Evolutionary conservation across 352 stramenopile species (phyloP), one percentile per base, ranked within the genome.

Genomic region (Phytophthora crassamura): DNA sequence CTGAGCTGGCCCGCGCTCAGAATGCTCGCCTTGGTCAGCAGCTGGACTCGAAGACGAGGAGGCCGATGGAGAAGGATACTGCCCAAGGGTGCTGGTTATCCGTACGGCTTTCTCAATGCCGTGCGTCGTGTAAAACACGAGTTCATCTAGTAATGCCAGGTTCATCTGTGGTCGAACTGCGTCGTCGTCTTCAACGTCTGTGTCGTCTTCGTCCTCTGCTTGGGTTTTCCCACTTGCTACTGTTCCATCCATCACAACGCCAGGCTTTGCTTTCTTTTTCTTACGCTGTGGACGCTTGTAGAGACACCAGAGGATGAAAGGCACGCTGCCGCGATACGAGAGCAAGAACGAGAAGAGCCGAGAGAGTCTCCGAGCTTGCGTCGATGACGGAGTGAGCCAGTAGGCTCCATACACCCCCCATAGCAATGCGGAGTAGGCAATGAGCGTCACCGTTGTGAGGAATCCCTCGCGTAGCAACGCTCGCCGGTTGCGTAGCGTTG

Each of bases 81-180:
- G 64, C 18, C 67, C 61, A 2, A 69, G 30, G 7, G 67, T 69
- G 47, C 50, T 56, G 18, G 54, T 66, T 50, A 79, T 78, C 5
- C 71, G 67, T 1, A 90, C 72, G 6, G 86, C 79, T 28, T 77
- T 74, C 1, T 75, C 75, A 62, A 95, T 95, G 5, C 87, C 88
- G 25, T 89, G 65, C 0, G 88, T 95, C 1, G 88, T 94, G 54
- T 86, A 95, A 40, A 80, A 81, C 14, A 95, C 72, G 9, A 95
- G 76, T 39, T 95, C 88, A 22, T 89, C 81, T 2, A 92, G 64
- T 20, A 95, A 66, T 22, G 86, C 86, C 35, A 84, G 47, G 54
- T 95, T 95, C 77, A 93, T 86, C 49, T 95, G 87, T 36, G 84
- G 80, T 2, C 84, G 76, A 34, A 82, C 77, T 15, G 80, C 80